Evolutionary conservation across 73 alveolate species (phyloP), one percentile per base, ranked within the genome.

Genomic region (Paramecium tetraurelia): DNA sequence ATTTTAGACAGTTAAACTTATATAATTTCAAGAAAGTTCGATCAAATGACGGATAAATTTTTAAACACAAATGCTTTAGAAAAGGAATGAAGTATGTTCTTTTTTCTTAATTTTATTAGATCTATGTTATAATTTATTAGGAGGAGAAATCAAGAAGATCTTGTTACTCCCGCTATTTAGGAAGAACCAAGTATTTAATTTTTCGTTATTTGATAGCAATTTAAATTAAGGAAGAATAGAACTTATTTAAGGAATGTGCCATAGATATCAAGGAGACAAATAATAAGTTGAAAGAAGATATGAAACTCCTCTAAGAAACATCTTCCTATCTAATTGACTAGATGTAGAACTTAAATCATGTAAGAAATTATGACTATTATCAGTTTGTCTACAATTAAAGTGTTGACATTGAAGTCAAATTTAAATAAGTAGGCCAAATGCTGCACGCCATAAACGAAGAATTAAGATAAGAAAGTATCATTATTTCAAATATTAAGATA

Each of bases 351-450:
- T 22, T 80, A 12, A 80, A 80, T 80, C 57, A 80, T 14, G 90
- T 80, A 80, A 8, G 7, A 2, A 44, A 46, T 24, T 5, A 18
- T 24, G 57, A 22, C 16, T 43, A 22, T 31, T 80, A 38, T 43
- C 29, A 80, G 90, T 80, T 80, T 46, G 90, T 80, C 16, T 80
- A 80, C 75, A 80, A 80, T 80, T 80, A 80, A 80, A 44, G 76
- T 41, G 90, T 80, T 7, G 90, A 80, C 29, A 80, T 80, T 5
- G 90, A 80, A 44, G 90, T 80, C 27, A 80, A 80, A 80, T 80
- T 80, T 41, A 80, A 80, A 46, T 46, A 80, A 44, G 90, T 80
- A 16, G 90, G 90, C 20, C 22, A 80, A 80, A 80, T 80, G 90
- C 10, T 80, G 20, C 90, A 80, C 24, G 90, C 90, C 18, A 80